Evolutionary conservation across 2,329 filamentous ascomycete species (phyloP), one percentile per base, ranked within the genome.

Genomic region (Penicillium sp.): DNA sequence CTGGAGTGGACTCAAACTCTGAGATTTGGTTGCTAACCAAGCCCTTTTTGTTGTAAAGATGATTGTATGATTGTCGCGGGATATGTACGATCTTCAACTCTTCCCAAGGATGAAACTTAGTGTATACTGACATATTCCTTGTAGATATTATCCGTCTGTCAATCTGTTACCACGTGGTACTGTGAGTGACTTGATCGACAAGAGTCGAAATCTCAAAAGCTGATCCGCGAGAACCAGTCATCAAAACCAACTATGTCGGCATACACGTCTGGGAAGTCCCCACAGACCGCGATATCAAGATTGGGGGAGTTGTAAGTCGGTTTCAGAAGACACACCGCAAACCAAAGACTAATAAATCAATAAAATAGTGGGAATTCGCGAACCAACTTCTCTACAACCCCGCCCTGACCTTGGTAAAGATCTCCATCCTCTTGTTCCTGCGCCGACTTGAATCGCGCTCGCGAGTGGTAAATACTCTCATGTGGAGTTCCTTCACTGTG

Each of bases 371-470:
- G 61, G 61, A 67, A 38, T 65, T 59, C 16, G 67, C 61, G 18
- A 68, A 66, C 36, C 66, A 70, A 43, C 48, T 70, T 3, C 19
- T 70, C 26, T 71, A 70, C 54, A 70, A 67, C 39, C 63, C 68
- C 9, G 59, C 61, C 16, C 55, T 71, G 29, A 62, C 68, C 3
- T 45, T 69, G 23, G 57, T 70, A 13, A 71, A 71, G 47, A 13
- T 66, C 2, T 70, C 67, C 0, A 65, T 70, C 10, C 53, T 71
- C 11, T 11, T 67, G 5, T 71, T 71, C 47, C 58, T 70, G 19
- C 66, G 59, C 8, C 67, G 68, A 29, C 57, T 71, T 1, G 63
- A 68, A 10, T 63, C 58, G n/a, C 65, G 42, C n/a, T 68, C 61
- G 3, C 57, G 47, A 13, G 14, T 56, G 34, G 59, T 66, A 23